Evolutionary conservation across 352 stramenopile genomes (phyloP), one percentile per base, ranked within the genome.

Genomic region (Globisporangium camurandrum): DNA sequence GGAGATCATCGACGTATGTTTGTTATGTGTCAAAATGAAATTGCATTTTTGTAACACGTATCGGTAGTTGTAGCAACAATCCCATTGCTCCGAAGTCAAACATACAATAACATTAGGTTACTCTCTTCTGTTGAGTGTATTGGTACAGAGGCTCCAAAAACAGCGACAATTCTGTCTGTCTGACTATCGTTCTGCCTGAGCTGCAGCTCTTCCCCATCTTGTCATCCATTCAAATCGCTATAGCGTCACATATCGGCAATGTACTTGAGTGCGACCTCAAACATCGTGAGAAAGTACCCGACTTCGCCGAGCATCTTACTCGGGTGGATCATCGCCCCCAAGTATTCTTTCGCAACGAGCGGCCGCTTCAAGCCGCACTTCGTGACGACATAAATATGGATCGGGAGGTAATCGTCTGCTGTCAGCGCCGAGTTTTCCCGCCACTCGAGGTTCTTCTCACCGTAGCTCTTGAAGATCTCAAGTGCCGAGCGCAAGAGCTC

Each of bases 231-330:
- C n/a, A n/a, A n/a, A n/a, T n/a, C n/a, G n/a, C n/a, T n/a, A n/a
- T n/a, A n/a, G n/a, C 8, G 30, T 49, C 31, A 86, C 71, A 88
- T 88, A 49, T 92, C 77, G 44, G 74, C 80, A 65, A 93, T 80
- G 64, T 91, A 93, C 64, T 93, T 79, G 59, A 93, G 69, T 30
- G 82, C 82, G 57, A 88, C 82, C 48, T 90, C 79, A 37, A 93
- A 91, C 79, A 93, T 89, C 30, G 82, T 93, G 50, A 93, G 74
- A 55, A 89, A 88, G 56, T 93, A 93, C 23, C 82, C 82, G 24
- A 87, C 71, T 54, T 93, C 82, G 42, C 79, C 77, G 27, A 88
- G 60, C 76, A 91, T 89, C 59, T 84, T 69, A 19, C 70, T 86
- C 52, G 82, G 82, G 53, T 93, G 79, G 50, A 89, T 90, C 77